phyloP scores from a whole-genome alignment of 2,329 filamentous ascomycete genomes.

The Coccinonectria pachysandricola region DNA sequence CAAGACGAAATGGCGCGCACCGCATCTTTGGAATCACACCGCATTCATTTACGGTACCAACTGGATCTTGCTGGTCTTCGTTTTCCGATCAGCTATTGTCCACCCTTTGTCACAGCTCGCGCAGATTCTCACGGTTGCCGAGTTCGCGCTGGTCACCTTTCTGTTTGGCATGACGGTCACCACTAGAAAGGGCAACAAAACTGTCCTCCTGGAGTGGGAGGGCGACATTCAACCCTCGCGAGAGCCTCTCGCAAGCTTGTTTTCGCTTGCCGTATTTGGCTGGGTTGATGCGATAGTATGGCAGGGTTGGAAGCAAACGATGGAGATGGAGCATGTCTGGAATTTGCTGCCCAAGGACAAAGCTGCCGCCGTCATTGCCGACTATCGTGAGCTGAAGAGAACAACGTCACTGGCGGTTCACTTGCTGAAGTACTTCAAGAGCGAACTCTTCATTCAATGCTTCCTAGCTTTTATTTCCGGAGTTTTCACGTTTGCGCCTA shows the following conservation, averaged over 20 bases:
- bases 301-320: slow-evolving; percentile 75
- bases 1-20: slow-evolving; percentile 55
- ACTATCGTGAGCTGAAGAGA: slow-evolving; percentile 79
- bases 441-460: slow-evolving; percentile 64
- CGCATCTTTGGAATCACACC: slow-evolving; percentile 86
- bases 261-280: slow-evolving; percentile 77
- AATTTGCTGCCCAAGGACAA: slow-evolving; percentile 84
- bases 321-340: slow-evolving; percentile 83
- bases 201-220: slow-evolving; percentile 80
- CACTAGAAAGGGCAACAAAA: slow-evolving; percentile 85
- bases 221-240: slow-evolving; percentile 76
- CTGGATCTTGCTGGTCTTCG: slow-evolving; percentile 65
- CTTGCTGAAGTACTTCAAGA: slow-evolving; percentile 74
- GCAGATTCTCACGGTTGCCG: slow-evolving; percentile 55
- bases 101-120: slow-evolving; percentile 57
- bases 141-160: slow-evolving; percentile 66
- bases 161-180: slow-evolving; percentile 68
- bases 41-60: slow-evolving; percentile 70
- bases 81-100: slow-evolving; percentile 80
- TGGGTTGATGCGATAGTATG: slow-evolving; percentile 89
- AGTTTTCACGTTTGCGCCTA: slow-evolving; percentile 82
- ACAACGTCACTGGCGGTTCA: slow-evolving; percentile 71
- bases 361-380: slow-evolving; percentile 64
- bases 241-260: slow-evolving; percentile 77
- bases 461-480: slow-evolving; percentile 70